phyloP scores from a whole-genome alignment of 768 basidiomycete genomes.

The Scleroderma bovista region DNA sequence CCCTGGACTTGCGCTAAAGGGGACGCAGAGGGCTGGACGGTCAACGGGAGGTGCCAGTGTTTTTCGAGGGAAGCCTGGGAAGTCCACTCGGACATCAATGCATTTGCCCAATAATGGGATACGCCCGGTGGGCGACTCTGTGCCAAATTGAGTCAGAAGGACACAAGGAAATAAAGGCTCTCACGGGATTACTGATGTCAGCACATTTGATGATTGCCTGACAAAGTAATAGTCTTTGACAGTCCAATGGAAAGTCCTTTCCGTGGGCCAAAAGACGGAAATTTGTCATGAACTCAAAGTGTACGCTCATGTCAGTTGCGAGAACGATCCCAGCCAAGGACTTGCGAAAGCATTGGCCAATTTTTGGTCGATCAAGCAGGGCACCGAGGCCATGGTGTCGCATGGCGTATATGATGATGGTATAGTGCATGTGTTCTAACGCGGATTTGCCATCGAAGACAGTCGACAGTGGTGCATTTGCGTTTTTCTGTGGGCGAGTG shows the following conservation, averaged over 20 bases:
- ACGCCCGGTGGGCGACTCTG: constrained; percentile 92
- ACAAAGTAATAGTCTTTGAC: constrained; percentile 67
- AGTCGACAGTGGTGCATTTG: constrained; percentile 79
- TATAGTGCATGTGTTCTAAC: constrained; percentile 88
- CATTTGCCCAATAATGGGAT: constrained; percentile 88
- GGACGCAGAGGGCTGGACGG: constrained; percentile 42
- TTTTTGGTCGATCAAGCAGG: constrained; percentile 52
- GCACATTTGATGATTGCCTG: constrained; percentile 95
- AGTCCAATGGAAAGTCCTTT: constrained; percentile 32
- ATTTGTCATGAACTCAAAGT: constrained; percentile 74
- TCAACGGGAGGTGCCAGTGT: constrained; percentile 62
- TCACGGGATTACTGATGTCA: constrained; percentile 96
- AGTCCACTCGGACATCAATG: constrained; percentile 86
- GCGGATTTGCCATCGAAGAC: constrained; percentile 88
- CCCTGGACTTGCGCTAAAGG: constrained; percentile 66
- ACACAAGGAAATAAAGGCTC: constrained; percentile 28
- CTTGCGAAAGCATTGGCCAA: constrained; percentile 53
- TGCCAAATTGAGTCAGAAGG: not conserved
- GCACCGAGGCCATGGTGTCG: constrained; percentile 70
- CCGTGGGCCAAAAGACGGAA: constrained; percentile 49
- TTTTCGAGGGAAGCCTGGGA: constrained; percentile 85
- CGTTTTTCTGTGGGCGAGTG: constrained; percentile 71
- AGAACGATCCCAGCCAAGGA: constrained; percentile 78
- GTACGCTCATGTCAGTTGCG: constrained; percentile 93
- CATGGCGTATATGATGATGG: constrained; percentile 74